Evolutionary conservation across 2,329 filamentous ascomycete genomes (phyloP).

Genomic region (Aspergillus hortae): DNA sequence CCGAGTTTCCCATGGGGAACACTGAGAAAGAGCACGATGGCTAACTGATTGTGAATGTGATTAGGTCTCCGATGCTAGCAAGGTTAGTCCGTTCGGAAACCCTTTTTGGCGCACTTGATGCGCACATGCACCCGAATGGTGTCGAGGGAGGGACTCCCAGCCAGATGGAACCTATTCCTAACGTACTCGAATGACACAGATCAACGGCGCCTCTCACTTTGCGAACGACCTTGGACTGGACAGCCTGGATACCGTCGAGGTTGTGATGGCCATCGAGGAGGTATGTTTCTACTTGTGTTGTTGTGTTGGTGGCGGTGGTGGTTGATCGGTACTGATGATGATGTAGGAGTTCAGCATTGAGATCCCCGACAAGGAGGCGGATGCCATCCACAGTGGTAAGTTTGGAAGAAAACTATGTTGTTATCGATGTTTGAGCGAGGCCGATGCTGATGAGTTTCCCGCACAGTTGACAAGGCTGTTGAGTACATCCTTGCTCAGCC

Average conservation of each 20-base stretch:
- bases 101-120: not conserved
- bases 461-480: slow-evolving; percentile 83
- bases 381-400: slow-evolving; percentile 90
- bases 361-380: slow-evolving; percentile 96
- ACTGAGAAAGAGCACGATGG: not conserved
- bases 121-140: not conserved
- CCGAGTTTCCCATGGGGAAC: not conserved
- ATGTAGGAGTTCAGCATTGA: slow-evolving; percentile 79
- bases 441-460: not conserved
- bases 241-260: slow-evolving; percentile 97
- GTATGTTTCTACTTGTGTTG: slow-evolving; percentile 42
- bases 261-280: slow-evolving; percentile 99
- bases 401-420: slow-evolving; percentile 14
- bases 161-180: slow-evolving; percentile 16
- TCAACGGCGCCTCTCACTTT: slow-evolving; percentile 82
- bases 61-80: slow-evolving; percentile 38
- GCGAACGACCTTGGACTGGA: slow-evolving; percentile 95
- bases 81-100: slow-evolving; percentile 27
- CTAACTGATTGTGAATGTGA: slow-evolving; percentile 12
- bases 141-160: not conserved
- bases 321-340: slow-evolving; percentile 11
- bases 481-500: slow-evolving; percentile 92
- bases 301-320: slow-evolving; percentile 5
- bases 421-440: not conserved
- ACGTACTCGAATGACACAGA: slow-evolving; percentile 52